Percentiles rank a stretch among this genome's conserved stretches.
These are phyloP conservation scores for Cephalotrichum gorgonifer DNA, from an alignment of 2,329 filamentous ascomycete species.

Conservation along the genomic window DNA sequence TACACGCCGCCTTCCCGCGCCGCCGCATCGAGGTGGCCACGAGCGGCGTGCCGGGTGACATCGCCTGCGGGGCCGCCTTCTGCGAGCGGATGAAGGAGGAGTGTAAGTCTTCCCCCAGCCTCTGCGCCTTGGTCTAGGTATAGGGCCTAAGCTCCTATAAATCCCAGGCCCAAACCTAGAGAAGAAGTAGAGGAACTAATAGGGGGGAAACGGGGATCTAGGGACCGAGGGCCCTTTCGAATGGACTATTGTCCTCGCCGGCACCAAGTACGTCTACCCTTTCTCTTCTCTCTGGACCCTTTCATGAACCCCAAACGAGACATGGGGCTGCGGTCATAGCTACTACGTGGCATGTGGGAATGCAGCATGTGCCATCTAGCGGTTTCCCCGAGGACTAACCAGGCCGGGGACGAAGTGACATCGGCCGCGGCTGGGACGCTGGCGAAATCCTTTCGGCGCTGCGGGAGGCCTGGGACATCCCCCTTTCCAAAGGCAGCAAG, in stretches of 20 bases:
- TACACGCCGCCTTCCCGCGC: conserved; percentile 34
- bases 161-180: too few species aligned
- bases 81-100: conserved; percentile 19
- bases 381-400: neutral
- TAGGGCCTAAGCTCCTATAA: neutral
- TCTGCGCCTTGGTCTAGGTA: neutral
- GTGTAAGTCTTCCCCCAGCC: conserved; percentile 19
- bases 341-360: too few species aligned
- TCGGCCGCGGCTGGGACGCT: conserved; percentile 27
- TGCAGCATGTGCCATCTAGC: too few species aligned
- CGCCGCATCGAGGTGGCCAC: conserved; percentile 28
- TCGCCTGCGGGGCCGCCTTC: conserved; percentile 26
- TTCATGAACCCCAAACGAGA: too few species aligned
- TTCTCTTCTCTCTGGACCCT: neutral
- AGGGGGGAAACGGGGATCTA: conserved; percentile 5
- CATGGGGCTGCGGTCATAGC: neutral
- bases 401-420: conserved; percentile 29
- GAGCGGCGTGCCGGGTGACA: conserved; percentile 41
- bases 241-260: conserved; percentile 54
- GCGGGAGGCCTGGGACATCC: conserved; percentile 36
- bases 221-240: conserved; percentile 28
- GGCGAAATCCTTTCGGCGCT: conserved; percentile 38
- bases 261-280: conserved; percentile 47
- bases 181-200: too few species aligned
- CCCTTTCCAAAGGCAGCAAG: conserved; percentile 37